Evolutionary conservation across 768 basidiomycete species (phyloP), one percentile per base, ranked within the genome.

Genomic region (Mycena galopus): DNA sequence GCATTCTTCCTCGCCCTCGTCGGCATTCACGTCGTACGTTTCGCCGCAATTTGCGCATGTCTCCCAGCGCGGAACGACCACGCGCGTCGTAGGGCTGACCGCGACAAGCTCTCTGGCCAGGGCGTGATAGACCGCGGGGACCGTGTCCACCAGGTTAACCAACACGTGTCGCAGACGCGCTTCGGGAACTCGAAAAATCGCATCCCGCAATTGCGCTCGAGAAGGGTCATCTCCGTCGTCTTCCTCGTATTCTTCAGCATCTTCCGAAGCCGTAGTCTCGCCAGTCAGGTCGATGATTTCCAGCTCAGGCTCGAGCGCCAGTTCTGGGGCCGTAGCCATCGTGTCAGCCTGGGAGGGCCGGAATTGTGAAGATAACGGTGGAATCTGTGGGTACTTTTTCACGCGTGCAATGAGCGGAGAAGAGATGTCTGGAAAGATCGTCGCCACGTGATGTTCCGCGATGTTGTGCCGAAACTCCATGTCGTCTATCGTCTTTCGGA

Each of bases 31-130:
- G 71, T 89, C 88, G 71, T 83, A 89, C 60, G 88, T 86, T 63
- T 84, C 83, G 23, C 82, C 79, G 72, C 89, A 90, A 70, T 86
- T 86, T 8, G 69, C 79, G 74, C 89, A 89, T 6, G 75, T 79
- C 60, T 86, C 84, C 86, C 86, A 89, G 32, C 86, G 84, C 17
- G 85, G 81, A 16, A 85, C 78, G 19, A 86, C 74, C 42, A 80
- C 81, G 32, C 78, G 79, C 47, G 79, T 82, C 42, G 81, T 80
- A 42, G 81, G 77, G 71, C 82, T 80, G 63, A 83, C 75, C 2
- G 85, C 83, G 42, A 89, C 79, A 29, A 90, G 79, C 73, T 88
- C 85, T 69, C 79, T 77, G 17, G 84, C 84, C 17, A 89, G 75
- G 6, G 84, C 83, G 59, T 82, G 81, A 69, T 87, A 85, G 42